A percentile compares a stretch with the other conserved stretches of the same genome.
phyloP scores from a whole-genome alignment of 352 stramenopile species.

The Phytophthora chlamydospora region DNA sequence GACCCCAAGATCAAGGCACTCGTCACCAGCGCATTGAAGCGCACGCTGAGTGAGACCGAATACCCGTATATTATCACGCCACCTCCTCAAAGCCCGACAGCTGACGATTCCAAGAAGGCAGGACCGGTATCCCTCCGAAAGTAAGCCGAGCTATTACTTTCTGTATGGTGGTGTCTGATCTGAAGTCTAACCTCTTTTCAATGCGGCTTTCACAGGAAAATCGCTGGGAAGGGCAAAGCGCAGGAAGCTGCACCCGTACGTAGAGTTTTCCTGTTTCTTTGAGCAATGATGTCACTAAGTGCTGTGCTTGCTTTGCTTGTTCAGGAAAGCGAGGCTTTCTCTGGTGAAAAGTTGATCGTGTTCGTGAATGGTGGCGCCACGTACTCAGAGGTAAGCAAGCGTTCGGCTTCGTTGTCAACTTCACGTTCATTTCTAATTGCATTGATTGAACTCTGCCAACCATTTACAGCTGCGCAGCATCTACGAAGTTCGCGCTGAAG shows the following conservation, averaged over 20 bases:
- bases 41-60: conserved; percentile 64
- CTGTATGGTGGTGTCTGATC: background rate
- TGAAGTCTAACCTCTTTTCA: conserved; percentile 7
- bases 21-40: conserved; percentile 65
- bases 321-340: conserved; percentile 67
- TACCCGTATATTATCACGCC: conserved; percentile 88
- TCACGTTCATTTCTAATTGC: background rate
- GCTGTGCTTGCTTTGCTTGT: background rate
- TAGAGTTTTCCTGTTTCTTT: conserved; percentile 3
- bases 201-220: conserved; percentile 36
- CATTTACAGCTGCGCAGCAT: conserved; percentile 72
- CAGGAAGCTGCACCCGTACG: conserved; percentile 25
- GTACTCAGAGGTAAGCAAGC: conserved; percentile 92
- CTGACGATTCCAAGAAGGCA: conserved; percentile 56
- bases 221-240: conserved; percentile 33
- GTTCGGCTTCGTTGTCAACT: background rate
- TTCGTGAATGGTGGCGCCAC: conserved; percentile 95
- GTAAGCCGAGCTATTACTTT: conserved; percentile 36
- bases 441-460: background rate
- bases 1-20: conserved; percentile 75
- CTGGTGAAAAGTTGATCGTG: conserved; percentile 93
- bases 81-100: conserved; percentile 44
- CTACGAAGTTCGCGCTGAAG: conserved; percentile 69
- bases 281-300: background rate
- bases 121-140: conserved; percentile 76